Conservation (phyloP, 2,329 filamentous ascomycete genomes). For the Penicillium sclerotiorum region DNA sequence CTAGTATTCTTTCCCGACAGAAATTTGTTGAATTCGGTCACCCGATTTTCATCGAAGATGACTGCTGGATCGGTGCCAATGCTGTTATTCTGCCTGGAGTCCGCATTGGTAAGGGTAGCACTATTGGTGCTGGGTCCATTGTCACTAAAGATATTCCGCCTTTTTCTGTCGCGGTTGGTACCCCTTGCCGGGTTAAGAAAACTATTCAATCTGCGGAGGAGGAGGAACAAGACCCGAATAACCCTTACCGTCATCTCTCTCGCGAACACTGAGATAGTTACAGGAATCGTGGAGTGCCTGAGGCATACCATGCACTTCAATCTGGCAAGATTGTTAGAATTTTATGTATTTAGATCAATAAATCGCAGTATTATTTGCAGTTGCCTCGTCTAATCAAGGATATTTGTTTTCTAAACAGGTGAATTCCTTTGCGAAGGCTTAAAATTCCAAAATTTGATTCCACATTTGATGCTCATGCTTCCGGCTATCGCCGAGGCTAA, state of each 20-base stretch:
- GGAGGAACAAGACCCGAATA: slow-evolving; percentile 29
- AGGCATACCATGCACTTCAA: too few species aligned
- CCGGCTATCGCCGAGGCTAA: too few species aligned
- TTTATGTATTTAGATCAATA: too few species aligned
- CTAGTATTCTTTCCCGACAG: slow-evolving; percentile 50
- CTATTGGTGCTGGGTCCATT: slow-evolving; percentile 5
- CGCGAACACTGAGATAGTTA: too few species aligned
- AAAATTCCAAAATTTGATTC: too few species aligned
- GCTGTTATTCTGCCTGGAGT: slow-evolving; percentile 43
- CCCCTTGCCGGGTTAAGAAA: slow-evolving; percentile 22
- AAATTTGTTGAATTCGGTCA: slow-evolving; percentile 66
- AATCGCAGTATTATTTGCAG: too few species aligned
- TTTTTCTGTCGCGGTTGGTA: slow-evolving; percentile 34
- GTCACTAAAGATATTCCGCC: slow-evolving; percentile 38
- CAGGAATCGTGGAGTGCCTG: too few species aligned
- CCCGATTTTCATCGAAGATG: slow-evolving; percentile 70
- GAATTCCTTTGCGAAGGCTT: too few species aligned
- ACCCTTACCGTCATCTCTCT: slow-evolving; percentile 17
- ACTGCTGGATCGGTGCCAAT: slow-evolving; percentile 51
- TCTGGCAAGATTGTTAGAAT: too few species aligned
- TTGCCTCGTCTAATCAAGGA: too few species aligned
- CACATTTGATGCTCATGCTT: too few species aligned
- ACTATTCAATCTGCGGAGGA: slow-evolving; percentile 24
- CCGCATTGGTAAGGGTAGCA: slow-evolving; percentile 38
- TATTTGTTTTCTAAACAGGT: too few species aligned